A percentile compares a stretch with the other conserved stretches of the same genome.
Conservation (phyloP, 2,329 filamentous ascomycete species). For the Sarocladiaceae sp. region DNA sequence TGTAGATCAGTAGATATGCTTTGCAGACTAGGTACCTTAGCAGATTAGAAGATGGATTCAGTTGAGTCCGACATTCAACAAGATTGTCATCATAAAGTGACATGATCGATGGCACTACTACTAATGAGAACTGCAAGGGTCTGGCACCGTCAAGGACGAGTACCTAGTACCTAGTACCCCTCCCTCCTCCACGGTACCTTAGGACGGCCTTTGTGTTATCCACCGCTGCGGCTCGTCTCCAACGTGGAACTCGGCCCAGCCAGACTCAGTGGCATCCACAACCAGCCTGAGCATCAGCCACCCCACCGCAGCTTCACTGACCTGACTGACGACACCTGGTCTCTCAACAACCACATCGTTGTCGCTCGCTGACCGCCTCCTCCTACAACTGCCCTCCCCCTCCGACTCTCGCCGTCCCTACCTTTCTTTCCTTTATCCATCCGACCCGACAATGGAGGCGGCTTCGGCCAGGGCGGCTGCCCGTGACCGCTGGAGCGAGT, state of each 20-base stretch:
- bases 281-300: background rate
- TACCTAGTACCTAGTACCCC: too few relatives aligned
- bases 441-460: conserved; percentile 65
- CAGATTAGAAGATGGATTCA: too few relatives aligned
- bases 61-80: too few relatives aligned
- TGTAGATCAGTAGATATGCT: too few relatives aligned
- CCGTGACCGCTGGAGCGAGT: conserved; percentile 85
- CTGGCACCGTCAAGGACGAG: too few relatives aligned
- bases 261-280: background rate
- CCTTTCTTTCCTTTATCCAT: background rate
- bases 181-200: too few relatives aligned
- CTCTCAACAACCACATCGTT: background rate
- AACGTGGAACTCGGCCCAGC: background rate
- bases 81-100: too few relatives aligned
- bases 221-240: background rate
- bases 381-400: background rate
- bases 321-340: conserved; percentile 8
- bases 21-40: too few relatives aligned
- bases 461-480: conserved; percentile 92
- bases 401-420: background rate
- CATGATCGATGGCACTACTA: too few relatives aligned
- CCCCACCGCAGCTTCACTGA: conserved; percentile 8
- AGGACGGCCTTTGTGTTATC: too few relatives aligned
- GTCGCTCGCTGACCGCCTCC: background rate
- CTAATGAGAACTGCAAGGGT: too few relatives aligned